These are phyloP conservation scores for Penicillium dipodomyicola DNA, from an alignment of 495 filamentous ascomycete species.

Conservation along the genomic window DNA sequence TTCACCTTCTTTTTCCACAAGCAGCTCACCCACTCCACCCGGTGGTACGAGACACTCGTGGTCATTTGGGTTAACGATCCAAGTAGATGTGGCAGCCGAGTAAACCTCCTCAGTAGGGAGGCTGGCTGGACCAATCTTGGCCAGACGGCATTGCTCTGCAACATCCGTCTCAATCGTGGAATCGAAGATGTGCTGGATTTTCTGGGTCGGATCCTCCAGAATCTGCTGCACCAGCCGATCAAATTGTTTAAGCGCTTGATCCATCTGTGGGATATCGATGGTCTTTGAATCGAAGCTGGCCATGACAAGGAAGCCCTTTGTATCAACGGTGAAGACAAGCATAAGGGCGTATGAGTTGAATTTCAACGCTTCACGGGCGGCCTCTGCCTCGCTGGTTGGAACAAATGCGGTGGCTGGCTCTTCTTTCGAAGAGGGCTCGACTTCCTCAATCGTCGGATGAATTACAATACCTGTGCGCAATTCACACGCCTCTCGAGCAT, in stretches of 20 bases:
- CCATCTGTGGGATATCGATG: slow-evolving; percentile 21
- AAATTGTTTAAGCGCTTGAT: slow-evolving; percentile 30
- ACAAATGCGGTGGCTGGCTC: slow-evolving; percentile 6
- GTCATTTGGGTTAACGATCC: slow-evolving; percentile 42
- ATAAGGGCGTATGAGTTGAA: slow-evolving; percentile 57
- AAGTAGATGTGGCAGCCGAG: slow-evolving; percentile 16
- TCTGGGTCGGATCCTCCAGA: background rate
- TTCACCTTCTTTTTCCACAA: slow-evolving; percentile 17
- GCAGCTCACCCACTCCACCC: slow-evolving; percentile 41
- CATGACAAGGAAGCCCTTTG: slow-evolving; percentile 48
- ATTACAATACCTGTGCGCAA: slow-evolving; percentile 42
- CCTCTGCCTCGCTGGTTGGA: slow-evolving; percentile 21
- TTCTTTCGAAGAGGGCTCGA: background rate
- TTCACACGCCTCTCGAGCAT: slow-evolving; percentile 52
- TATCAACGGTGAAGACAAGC: slow-evolving; percentile 49
- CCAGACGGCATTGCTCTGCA: background rate
- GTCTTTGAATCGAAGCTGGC: slow-evolving; percentile 50
- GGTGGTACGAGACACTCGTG: slow-evolving; percentile 30
- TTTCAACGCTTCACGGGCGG: slow-evolving; percentile 40
- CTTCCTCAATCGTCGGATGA: slow-evolving; percentile 1
- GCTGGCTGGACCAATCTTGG: slow-evolving; percentile 17
- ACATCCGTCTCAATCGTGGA: background rate
- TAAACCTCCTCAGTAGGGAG: slow-evolving; percentile 23
- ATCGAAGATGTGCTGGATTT: background rate
- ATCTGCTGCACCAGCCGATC: slow-evolving; percentile 43